Percentiles rank a stretch among this genome's conserved stretches.
These are phyloP conservation scores for Senna tora DNA, from an alignment of 306 rosid genomes.

Conservation along the genomic window DNA sequence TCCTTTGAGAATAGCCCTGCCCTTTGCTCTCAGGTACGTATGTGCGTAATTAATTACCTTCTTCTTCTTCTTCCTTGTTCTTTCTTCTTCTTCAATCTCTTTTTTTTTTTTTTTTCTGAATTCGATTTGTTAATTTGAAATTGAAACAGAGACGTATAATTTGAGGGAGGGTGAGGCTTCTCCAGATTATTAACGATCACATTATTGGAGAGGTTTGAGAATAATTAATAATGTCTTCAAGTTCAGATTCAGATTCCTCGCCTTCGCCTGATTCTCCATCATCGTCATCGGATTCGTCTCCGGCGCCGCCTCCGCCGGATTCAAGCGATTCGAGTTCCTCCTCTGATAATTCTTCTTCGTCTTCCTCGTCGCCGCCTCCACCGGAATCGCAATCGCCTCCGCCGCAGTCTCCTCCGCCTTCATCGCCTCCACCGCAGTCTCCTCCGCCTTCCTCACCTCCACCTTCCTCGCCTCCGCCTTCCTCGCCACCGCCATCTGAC, in stretches of 20 bases:
- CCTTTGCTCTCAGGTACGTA: slow-evolving; percentile 48
- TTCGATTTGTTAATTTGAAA: background rate
- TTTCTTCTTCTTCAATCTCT: background rate
- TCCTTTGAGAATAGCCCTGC: slow-evolving; percentile 53
- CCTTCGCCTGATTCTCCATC: slow-evolving; percentile 23
- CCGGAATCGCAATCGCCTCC: too few relatives aligned
- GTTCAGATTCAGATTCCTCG: slow-evolving; percentile 34
- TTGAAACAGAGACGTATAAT: slow-evolving; percentile 23
- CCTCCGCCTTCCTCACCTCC: slow-evolving; percentile 37
- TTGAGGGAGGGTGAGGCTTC: slow-evolving; percentile 52
- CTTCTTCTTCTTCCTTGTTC: background rate
- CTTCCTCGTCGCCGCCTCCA: slow-evolving; percentile 35
- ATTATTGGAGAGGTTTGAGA: slow-evolving; percentile 41
- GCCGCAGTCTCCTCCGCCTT: background rate
- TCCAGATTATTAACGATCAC: slow-evolving; percentile 41
- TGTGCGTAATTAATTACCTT: too few relatives aligned
- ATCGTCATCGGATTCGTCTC: background rate
- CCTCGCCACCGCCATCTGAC: slow-evolving; percentile 29
- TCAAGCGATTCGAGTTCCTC: background rate
- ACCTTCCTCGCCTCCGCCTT: background rate
- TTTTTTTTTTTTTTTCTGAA: background rate
- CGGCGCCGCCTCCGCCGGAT: background rate
- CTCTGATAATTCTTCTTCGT: background rate
- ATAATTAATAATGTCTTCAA: slow-evolving; percentile 56
- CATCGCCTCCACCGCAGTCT: slow-evolving; percentile 33